Evolutionary conservation across 139 green algal genomes (phyloP), one percentile per base, ranked within the genome.

Genomic region (Coccomyxa sp.): DNA sequence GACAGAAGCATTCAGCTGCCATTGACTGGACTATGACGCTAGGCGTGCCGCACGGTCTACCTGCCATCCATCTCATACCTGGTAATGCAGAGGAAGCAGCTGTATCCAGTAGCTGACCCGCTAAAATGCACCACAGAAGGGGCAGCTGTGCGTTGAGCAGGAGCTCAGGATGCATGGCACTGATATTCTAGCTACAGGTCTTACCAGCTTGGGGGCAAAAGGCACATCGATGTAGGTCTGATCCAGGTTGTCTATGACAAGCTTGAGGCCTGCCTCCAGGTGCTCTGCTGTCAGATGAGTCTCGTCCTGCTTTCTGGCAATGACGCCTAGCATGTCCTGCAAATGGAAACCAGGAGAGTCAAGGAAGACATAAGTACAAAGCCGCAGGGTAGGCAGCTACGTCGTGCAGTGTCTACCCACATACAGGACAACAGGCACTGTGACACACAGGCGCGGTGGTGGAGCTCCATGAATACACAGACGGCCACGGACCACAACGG

Each of bases 321-420:
- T 8, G 39, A 68, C 24, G 35, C 41, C 6, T 33, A 75, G 55
- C 76, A 80, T 27, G 54, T 75, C 64, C 76, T 80, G 76, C 76
- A 75, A 16, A 9, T 3, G 10, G 10, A 12, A 29, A 24, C 39
- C 38, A 38, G 24, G 9, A 77, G 18, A 64, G 16, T 55, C 7
- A 34, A 31, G 7, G 36, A 75, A n/a, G 0, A 33, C 18, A 41
- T 31, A 10, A 64, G 22, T 18, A 64, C 18, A 64, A 64, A 31
- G 50, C 50, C 18, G 5, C 50, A 64, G 18, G 50, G 50, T 22
- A 64, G 50, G n/a, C n/a, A n/a, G n/a, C n/a, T n/a, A n/a, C n/a
- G n/a, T n/a, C n/a, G n/a, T n/a, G n/a, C n/a, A n/a, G n/a, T n/a
- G n/a, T n/a, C n/a, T n/a, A n/a, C n/a, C n/a, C n/a, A n/a, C n/a